Evolutionary conservation across 768 basidiomycete genomes (phyloP).

Genomic region (Tulasnella sp.): DNA sequence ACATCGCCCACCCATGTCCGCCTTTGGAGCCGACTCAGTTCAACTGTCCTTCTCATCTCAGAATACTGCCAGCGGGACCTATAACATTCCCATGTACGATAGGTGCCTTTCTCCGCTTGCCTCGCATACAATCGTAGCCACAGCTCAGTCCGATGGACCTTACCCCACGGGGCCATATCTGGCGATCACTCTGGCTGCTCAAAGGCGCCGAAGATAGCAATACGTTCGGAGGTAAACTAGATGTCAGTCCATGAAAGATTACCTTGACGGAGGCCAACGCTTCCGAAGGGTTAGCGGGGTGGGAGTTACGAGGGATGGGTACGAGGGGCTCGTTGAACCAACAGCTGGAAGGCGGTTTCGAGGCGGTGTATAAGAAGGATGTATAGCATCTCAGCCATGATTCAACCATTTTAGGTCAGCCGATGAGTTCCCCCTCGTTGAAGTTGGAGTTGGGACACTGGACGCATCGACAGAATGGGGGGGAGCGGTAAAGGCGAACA

Average conservation of each 20-base stretch:
- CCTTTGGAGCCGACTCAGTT: constrained; percentile 35
- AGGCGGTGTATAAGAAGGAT: constrained; percentile 37
- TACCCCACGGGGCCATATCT: constrained; percentile 15
- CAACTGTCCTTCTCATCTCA: neutral
- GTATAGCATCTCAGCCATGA: no score
- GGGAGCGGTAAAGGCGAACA: no score
- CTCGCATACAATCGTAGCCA: constrained; percentile 16
- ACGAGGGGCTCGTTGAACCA: constrained; percentile 3
- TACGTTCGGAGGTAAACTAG: neutral
- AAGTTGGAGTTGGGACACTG: no score
- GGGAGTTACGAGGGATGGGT: neutral
- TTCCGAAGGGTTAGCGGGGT: constrained; percentile 81
- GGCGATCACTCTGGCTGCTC: neutral
- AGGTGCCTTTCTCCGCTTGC: constrained; percentile 25
- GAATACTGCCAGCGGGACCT: constrained; percentile 26
- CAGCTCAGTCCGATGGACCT: constrained; percentile 16
- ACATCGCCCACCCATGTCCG: constrained; percentile 66
- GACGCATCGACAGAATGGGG: no score
- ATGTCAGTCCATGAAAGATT: constrained; percentile 40
- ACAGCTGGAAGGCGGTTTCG: constrained; percentile 18
- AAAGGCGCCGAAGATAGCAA: neutral
- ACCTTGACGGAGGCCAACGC: constrained; percentile 88
- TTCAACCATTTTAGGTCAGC: no score
- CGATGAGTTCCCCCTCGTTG: no score
- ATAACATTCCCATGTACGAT: constrained; percentile 25